These are phyloP conservation scores for Aureobasidium mangrovei DNA, from an alignment of 2,329 filamentous ascomycete species.

Conservation along the genomic window DNA sequence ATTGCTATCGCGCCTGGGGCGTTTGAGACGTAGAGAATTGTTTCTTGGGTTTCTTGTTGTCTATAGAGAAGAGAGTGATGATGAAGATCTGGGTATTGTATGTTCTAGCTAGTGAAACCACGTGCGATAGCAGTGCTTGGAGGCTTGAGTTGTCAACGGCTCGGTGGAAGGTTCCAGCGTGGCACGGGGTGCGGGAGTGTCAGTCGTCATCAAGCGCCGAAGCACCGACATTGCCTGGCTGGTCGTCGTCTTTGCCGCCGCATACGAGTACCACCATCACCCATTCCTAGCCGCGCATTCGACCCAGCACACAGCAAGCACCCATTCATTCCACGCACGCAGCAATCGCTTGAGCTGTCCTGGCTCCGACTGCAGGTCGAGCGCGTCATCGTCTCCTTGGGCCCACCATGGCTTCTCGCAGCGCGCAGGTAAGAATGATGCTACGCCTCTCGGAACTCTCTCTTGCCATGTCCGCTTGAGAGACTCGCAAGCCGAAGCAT, in stretches of 20 bases:
- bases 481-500: not conserved
- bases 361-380: not conserved
- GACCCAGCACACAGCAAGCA: not conserved
- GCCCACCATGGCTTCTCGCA: slow-evolving; percentile 13
- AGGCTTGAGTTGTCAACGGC: not conserved
- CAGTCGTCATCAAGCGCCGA: slow-evolving; percentile 11
- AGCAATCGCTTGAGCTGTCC: not conserved
- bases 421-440: slow-evolving; percentile 1
- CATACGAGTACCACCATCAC: not conserved
- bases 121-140: not conserved
- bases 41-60: not conserved
- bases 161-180: slow-evolving; percentile 1
- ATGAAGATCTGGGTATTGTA: not conserved
- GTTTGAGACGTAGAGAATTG: slow-evolving; percentile 29
- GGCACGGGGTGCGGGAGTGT: not conserved
- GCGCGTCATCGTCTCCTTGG: not conserved
- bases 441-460: not conserved
- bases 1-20: slow-evolving; percentile 43
- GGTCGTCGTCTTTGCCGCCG: not conserved
- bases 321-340: not conserved
- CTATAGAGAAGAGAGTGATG: not conserved
- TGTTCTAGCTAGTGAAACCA: not conserved
- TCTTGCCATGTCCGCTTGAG: not conserved
- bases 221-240: not conserved
- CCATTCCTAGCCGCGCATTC: not conserved